Conservation (phyloP, 202 grass and related monocot species). For the Sporobolus alterniflorus region DNA sequence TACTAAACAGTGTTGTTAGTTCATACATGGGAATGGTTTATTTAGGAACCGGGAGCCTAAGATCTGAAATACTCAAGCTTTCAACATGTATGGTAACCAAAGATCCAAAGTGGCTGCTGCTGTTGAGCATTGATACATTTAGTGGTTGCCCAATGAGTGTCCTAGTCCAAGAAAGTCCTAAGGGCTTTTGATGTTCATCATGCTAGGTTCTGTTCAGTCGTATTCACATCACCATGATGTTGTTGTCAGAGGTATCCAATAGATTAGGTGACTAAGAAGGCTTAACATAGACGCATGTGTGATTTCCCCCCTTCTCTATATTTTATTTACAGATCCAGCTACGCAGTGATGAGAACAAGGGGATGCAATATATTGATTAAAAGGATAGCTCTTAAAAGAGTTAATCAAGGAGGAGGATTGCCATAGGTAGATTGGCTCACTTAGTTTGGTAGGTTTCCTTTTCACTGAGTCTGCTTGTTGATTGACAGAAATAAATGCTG, state of each 20-base stretch:
- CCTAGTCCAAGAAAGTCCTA: not conserved
- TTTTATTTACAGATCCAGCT: conserved; percentile 14
- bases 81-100: not conserved
- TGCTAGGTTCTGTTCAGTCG: conserved; percentile 1
- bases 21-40: not conserved
- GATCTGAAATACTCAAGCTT: not conserved
- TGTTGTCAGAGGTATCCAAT: not conserved
- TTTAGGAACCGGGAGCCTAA: not conserved
- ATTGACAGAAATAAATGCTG: conserved; percentile 13
- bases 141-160: not conserved
- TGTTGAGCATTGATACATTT: not conserved
- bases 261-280: not conserved
- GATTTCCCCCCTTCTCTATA: not conserved
- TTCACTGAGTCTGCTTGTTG: not conserved
- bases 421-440: conserved; percentile 1
- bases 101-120: not conserved
- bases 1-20: not conserved
- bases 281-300: not conserved
- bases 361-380: not conserved
- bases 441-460: conserved; percentile 22
- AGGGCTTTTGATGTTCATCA: not conserved
- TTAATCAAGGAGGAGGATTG: not conserved
- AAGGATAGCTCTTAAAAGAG: conserved; percentile 4
- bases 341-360: not conserved
- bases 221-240: not conserved